Evolutionary conservation across 352 stramenopile species (phyloP).

Genomic region (Peronospora farinosa): DNA sequence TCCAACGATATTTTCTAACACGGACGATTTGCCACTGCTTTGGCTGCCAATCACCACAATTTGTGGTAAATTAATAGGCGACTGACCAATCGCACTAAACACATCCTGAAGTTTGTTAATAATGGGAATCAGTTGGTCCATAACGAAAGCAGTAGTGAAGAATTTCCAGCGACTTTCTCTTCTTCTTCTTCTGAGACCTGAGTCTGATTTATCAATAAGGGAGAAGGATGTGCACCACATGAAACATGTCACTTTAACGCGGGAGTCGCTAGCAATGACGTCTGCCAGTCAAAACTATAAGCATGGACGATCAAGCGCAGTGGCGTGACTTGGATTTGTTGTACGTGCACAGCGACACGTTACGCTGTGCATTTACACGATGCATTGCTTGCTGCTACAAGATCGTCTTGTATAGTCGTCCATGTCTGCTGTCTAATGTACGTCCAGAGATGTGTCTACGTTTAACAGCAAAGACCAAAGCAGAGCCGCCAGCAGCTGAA

Average conservation of each 20-base stretch:
- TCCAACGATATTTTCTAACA: slow-evolving; percentile 94
- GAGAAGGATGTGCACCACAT: slow-evolving; percentile 8
- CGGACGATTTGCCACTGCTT: slow-evolving; percentile 93
- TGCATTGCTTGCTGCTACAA: slow-evolving; percentile 88
- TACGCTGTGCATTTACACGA: slow-evolving; percentile 57
- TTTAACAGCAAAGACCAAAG: slow-evolving; percentile 21
- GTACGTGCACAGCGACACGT: slow-evolving; percentile 58
- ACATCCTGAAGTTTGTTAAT: slow-evolving; percentile 99
- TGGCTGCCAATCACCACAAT: slow-evolving; percentile 98
- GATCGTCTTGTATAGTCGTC: slow-evolving; percentile 56
- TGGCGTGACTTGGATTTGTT: slow-evolving; percentile 52
- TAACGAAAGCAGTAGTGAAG: slow-evolving; percentile 25
- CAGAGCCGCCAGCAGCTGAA: neutral
- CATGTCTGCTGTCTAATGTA: slow-evolving; percentile 60
- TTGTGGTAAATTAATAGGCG: slow-evolving; percentile 94
- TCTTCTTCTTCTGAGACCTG: slow-evolving; percentile 7
- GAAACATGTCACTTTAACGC: neutral
- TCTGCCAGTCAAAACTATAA: slow-evolving; percentile 8
- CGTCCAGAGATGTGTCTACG: slow-evolving; percentile 70
- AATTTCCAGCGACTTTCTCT: neutral
- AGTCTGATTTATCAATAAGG: slow-evolving; percentile 1
- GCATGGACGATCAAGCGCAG: slow-evolving; percentile 13
- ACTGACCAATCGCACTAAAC: slow-evolving; percentile 93
- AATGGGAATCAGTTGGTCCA: slow-evolving; percentile 99
- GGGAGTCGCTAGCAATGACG: slow-evolving; percentile 2